Percentiles rank a stretch among this genome's conserved stretches.
Conservation (phyloP, 768 basidiomycete genomes). For the Tylopilus balloui region DNA sequence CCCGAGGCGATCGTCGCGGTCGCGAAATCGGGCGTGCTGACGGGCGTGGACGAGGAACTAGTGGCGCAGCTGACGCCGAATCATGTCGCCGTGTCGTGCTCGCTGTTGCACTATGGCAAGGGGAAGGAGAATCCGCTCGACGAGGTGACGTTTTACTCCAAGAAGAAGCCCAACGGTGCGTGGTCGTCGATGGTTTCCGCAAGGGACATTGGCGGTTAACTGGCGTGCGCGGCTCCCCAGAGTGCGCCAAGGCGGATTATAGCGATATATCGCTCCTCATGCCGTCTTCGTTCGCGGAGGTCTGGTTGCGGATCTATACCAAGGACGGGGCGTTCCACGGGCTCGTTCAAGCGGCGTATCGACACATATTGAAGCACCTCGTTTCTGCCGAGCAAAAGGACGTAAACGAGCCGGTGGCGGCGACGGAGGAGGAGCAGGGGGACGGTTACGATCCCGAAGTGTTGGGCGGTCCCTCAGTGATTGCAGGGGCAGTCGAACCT, state of each 20-base stretch:
- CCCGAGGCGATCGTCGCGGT: slow-evolving; percentile 41
- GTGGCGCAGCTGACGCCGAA: slow-evolving; percentile 37
- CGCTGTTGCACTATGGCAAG: slow-evolving; percentile 76
- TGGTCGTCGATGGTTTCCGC: neutral
- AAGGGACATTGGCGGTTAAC: neutral
- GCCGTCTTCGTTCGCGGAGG: slow-evolving; percentile 64
- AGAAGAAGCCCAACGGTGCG: slow-evolving; percentile 55
- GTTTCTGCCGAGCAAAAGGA: neutral
- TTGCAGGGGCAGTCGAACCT: neutral
- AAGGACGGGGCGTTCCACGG: slow-evolving; percentile 54
- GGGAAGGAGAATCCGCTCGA: slow-evolving; percentile 64
- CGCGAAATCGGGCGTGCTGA: slow-evolving; percentile 29
- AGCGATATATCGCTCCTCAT: slow-evolving; percentile 64
- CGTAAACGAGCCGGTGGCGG: neutral
- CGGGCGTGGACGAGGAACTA: slow-evolving; percentile 25
- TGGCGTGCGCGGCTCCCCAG: slow-evolving; percentile 33
- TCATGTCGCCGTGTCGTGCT: slow-evolving; percentile 61
- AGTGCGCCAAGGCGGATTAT: slow-evolving; percentile 38
- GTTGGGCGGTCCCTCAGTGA: neutral
- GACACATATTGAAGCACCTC: slow-evolving; percentile 35
- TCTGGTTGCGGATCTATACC: slow-evolving; percentile 66
- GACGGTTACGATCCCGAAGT: slow-evolving; percentile 16
- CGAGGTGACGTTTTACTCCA: slow-evolving; percentile 69
- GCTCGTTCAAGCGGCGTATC: slow-evolving; percentile 66
- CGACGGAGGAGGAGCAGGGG: neutral